A percentile compares a stretch with the other conserved stretches of the same genome.
These are phyloP conservation scores for Metarhizium rileyi DNA, from an alignment of 2,329 filamentous ascomycete genomes.

Conservation along the genomic window DNA sequence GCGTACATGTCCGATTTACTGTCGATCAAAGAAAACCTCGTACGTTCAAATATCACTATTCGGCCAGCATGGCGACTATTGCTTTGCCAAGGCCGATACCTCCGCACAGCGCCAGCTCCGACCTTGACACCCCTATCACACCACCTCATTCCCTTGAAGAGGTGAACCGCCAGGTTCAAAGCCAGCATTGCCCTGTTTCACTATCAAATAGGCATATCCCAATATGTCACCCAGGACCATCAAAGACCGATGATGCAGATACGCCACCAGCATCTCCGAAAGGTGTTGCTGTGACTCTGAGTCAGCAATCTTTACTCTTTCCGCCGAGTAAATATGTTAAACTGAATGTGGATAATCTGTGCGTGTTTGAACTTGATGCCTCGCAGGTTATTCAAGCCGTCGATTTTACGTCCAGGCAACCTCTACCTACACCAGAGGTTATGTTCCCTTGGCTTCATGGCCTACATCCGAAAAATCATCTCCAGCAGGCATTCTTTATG, in stretches of 20 bases:
- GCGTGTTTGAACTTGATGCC: constrained; percentile 65
- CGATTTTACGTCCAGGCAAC: constrained; percentile 66
- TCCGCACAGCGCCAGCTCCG: constrained; percentile 33
- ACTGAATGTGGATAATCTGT: constrained; percentile 40
- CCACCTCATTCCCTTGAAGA: constrained; percentile 31
- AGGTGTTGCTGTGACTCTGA: constrained; percentile 36
- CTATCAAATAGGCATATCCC: constrained; percentile 87
- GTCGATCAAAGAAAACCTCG: background rate
- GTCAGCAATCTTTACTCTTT: constrained; percentile 61
- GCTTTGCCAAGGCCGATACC: constrained; percentile 39
- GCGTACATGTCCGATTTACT: background rate
- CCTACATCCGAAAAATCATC: constrained; percentile 75
- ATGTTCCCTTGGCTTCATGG: constrained; percentile 98
- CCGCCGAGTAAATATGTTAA: constrained; percentile 57
- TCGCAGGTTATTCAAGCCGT: constrained; percentile 61
- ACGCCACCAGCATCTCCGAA: constrained; percentile 59
- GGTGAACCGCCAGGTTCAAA: constrained; percentile 12
- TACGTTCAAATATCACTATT: background rate
- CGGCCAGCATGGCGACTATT: constrained; percentile 43
- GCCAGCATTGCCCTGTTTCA: constrained; percentile 25
- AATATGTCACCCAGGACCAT: constrained; percentile 75
- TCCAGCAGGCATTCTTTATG: constrained; percentile 85
- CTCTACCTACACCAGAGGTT: constrained; percentile 71
- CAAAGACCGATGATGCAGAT: constrained; percentile 39
- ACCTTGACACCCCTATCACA: constrained; percentile 27